A percentile compares a stretch with the other conserved stretches of the same genome.
These are phyloP conservation scores for Brassica cretica DNA, from an alignment of 345 rosid species.

Conservation along the genomic window DNA sequence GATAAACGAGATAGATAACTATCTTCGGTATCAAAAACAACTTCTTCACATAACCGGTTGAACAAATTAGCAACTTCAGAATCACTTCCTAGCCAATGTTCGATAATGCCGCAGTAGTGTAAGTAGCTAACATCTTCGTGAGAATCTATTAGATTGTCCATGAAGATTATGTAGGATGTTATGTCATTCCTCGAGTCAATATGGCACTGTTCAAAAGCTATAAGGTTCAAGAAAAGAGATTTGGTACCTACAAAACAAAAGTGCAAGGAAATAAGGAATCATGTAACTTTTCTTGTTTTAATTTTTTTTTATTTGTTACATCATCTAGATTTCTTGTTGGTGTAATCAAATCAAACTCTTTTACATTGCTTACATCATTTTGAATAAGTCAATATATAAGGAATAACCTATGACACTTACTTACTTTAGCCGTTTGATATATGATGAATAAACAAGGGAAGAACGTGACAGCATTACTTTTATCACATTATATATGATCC, in stretches of 20 bases:
- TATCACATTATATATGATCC: neutral
- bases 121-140: constrained; percentile 77
- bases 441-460: neutral
- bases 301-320: constrained; percentile 1
- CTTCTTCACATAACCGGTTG: constrained; percentile 85
- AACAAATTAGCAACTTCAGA: constrained; percentile 82
- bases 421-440: neutral
- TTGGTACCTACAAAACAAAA: constrained; percentile 48
- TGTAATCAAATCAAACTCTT: neutral
- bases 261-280: neutral
- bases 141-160: constrained; percentile 90
- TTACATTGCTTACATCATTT: neutral
- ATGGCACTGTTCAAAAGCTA: constrained; percentile 84
- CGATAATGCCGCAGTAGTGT: constrained; percentile 68
- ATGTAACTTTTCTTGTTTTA: neutral
- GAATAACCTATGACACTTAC: constrained; percentile 18
- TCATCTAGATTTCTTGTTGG: neutral
- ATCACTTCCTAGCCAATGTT: constrained; percentile 92
- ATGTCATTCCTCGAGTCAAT: constrained; percentile 72
- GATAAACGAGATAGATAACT: constrained; percentile 69
- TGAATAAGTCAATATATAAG: constrained; percentile 19
- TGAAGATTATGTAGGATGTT: constrained; percentile 78
- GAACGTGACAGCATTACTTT: neutral
- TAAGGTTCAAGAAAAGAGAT: constrained; percentile 82
- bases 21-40: constrained; percentile 70